A percentile compares a stretch with the other conserved stretches of the same genome.
Conservation (phyloP, 2,329 filamentous ascomycete genomes). For the Hymenoscyphus infarciens region DNA sequence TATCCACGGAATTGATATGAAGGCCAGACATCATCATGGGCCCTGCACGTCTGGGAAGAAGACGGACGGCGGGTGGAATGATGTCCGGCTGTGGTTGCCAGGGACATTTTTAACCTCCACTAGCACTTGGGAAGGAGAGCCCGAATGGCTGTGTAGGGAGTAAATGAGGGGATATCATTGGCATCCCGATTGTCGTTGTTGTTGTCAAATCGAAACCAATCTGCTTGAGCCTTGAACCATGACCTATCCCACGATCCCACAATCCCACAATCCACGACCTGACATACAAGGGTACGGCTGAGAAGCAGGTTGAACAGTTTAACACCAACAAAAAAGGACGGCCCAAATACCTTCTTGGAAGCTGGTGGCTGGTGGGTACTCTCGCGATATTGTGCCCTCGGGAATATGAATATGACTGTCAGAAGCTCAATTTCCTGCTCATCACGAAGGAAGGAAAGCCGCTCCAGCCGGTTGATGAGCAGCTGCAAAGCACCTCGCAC, state of each 20-base stretch:
- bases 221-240: constrained; percentile 1
- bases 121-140: not conserved
- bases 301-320: not conserved
- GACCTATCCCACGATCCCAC: not conserved
- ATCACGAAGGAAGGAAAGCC: not conserved
- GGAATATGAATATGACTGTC: not conserved
- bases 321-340: not conserved
- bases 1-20: not conserved
- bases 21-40: not conserved
- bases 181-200: not conserved
- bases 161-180: not conserved
- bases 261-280: not conserved
- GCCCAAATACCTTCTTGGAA: not conserved
- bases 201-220: constrained; percentile 2
- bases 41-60: not conserved
- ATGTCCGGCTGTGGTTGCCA: not conserved
- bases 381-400: not conserved
- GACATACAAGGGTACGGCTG: not conserved
- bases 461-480: not conserved
- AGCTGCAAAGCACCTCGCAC: not conserved
- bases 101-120: not conserved
- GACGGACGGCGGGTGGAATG: not conserved
- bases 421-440: not conserved
- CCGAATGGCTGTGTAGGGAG: not conserved
- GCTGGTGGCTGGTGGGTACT: not conserved